Evolutionary conservation across 768 basidiomycete species (phyloP).

Genomic region (Phlebiopsis gigantea): DNA sequence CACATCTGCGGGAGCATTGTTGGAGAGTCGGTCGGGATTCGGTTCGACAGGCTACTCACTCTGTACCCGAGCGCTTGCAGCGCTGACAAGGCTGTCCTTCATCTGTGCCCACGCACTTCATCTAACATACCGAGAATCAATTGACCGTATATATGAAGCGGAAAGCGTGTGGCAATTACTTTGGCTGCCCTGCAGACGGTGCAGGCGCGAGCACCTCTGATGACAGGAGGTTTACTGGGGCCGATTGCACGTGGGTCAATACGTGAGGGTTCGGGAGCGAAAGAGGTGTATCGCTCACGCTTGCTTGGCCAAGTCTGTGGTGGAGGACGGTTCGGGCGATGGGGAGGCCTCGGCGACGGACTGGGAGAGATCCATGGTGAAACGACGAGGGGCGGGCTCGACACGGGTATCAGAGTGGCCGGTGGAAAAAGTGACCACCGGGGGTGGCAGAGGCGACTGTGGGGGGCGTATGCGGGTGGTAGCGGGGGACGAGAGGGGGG

Average conservation of each 20-base stretch:
- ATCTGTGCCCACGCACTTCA: slow-evolving; percentile 90
- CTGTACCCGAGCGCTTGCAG: slow-evolving; percentile 73
- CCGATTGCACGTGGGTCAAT: neutral
- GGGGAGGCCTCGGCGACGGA: neutral
- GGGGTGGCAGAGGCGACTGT: slow-evolving; percentile 15
- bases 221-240: slow-evolving; percentile 33
- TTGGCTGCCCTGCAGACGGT: slow-evolving; percentile 55
- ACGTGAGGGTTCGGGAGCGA: slow-evolving; percentile 6
- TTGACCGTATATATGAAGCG: slow-evolving; percentile 12
- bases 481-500: slow-evolving; percentile 12
- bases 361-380: slow-evolving; percentile 4
- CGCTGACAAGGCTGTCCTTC: slow-evolving; percentile 82
- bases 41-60: slow-evolving; percentile 39
- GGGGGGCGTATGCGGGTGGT: slow-evolving; percentile 13
- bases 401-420: neutral
- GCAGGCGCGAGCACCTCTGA: slow-evolving; percentile 59
- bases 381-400: slow-evolving; percentile 60
- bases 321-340: neutral
- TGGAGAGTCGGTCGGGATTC: neutral
- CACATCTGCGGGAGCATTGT: slow-evolving; percentile 43
- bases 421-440: slow-evolving; percentile 1
- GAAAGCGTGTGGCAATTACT: slow-evolving; percentile 11
- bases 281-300: neutral
- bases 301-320: slow-evolving; percentile 3
- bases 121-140: slow-evolving; percentile 38